Evolutionary conservation across 345 rosid genomes (phyloP).

Genomic region (Syzygium oleosum): DNA sequence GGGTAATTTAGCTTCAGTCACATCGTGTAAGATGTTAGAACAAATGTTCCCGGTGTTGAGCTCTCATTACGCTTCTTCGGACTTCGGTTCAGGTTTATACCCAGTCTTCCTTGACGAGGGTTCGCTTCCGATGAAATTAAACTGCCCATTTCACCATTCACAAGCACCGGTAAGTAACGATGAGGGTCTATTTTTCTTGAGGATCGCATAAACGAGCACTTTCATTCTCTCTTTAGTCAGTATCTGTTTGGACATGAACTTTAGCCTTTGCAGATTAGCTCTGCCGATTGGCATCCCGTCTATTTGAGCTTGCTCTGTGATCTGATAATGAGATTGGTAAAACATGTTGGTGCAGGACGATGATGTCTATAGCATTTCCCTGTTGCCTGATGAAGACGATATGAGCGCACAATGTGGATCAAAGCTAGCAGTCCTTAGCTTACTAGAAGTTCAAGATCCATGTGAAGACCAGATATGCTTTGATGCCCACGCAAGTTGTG

Average conservation of each 20-base stretch:
- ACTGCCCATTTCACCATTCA: slow-evolving; percentile 28
- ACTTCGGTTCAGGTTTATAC: slow-evolving; percentile 38
- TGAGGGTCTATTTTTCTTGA: slow-evolving; percentile 4
- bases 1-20: slow-evolving; percentile 10
- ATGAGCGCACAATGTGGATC: slow-evolving; percentile 25
- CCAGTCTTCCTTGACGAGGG: slow-evolving; percentile 47
- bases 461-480: slow-evolving; percentile 36
- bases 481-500: slow-evolving; percentile 40
- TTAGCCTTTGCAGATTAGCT: neutral
- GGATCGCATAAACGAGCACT: neutral
- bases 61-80: neutral
- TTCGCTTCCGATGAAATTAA: slow-evolving; percentile 31
- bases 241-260: neutral
- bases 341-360: slow-evolving; percentile 29
- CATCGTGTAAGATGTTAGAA: neutral
- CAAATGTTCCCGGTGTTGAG: neutral
- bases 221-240: neutral
- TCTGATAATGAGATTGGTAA: neutral
- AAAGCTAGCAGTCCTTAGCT: slow-evolving; percentile 48
- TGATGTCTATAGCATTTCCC: slow-evolving; percentile 55
- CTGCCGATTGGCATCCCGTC: neutral
- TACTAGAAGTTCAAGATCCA: slow-evolving; percentile 52
- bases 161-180: slow-evolving; percentile 12
- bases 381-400: slow-evolving; percentile 53
- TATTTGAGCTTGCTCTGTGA: neutral